A percentile compares a stretch with the other conserved stretches of the same genome.
Evolutionary conservation across 2,329 filamentous ascomycete genomes (phyloP).

Genomic region (Trichoderma koningiopsis): DNA sequence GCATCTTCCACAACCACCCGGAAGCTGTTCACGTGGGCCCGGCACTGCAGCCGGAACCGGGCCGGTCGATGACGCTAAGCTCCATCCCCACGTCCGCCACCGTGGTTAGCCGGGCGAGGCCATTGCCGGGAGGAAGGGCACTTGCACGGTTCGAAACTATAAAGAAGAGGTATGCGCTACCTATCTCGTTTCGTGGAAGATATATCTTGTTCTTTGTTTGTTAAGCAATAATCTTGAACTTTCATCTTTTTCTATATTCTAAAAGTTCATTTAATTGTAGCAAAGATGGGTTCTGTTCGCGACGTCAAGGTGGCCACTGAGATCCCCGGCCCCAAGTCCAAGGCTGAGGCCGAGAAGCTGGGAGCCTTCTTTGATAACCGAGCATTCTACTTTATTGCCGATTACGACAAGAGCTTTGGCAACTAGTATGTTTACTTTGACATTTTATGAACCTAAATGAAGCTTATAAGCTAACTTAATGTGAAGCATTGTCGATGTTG

Average conservation of each 20-base stretch:
- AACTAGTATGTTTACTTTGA: conserved; percentile 45
- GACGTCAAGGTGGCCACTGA: conserved; percentile 42
- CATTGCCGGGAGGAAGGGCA: conserved; percentile 65
- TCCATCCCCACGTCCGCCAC: conserved; percentile 45
- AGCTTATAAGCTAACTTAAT: neutral
- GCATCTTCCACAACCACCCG: neutral
- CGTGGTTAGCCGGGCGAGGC: conserved; percentile 37
- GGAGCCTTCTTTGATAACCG: conserved; percentile 54
- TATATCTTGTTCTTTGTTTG: neutral
- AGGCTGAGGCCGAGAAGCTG: conserved; percentile 46
- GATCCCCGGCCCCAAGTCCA: conserved; percentile 45
- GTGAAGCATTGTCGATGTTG: conserved; percentile 49
- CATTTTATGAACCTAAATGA: neutral
- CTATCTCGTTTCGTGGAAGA: neutral
- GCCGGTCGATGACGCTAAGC: neutral
- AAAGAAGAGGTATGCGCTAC: conserved; percentile 23
- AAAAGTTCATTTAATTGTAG: neutral
- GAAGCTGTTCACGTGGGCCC: conserved; percentile 6
- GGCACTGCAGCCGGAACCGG: conserved; percentile 18
- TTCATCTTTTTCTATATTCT: neutral
- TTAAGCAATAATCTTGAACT: neutral
- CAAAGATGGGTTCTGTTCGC: conserved; percentile 38
- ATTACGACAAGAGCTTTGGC: conserved; percentile 55
- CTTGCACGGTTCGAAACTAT: conserved; percentile 51
- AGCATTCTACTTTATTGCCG: conserved; percentile 55